phyloP scores from a whole-genome alignment of 225 moss, liverwort and hornwort genomes.

The Polytrichum commune region DNA sequence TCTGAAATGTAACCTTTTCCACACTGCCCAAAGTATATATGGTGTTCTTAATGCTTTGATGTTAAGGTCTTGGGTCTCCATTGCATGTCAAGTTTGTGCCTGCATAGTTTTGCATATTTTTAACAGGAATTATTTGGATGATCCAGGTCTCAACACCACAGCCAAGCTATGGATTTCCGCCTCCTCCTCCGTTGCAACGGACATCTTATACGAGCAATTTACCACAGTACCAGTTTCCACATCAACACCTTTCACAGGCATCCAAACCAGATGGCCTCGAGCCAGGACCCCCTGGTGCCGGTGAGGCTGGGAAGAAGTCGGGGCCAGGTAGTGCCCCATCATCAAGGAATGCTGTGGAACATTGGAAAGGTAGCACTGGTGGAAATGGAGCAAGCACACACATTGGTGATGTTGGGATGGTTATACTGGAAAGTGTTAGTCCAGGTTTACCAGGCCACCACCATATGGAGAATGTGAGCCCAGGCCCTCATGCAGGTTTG shows the following conservation, averaged over 20 bases:
- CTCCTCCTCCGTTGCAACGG: constrained; percentile 19
- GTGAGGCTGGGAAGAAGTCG: constrained; percentile 26
- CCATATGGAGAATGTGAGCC: constrained; percentile 63
- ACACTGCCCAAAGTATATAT: too few relatives aligned
- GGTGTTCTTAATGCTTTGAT: too few relatives aligned
- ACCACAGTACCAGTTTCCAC: constrained; percentile 1
- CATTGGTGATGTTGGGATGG: constrained; percentile 66
- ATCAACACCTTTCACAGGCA: background rate
- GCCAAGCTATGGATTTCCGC: constrained; percentile 17
- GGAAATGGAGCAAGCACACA: constrained; percentile 43
- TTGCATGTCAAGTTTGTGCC: too few relatives aligned
- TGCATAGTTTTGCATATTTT: too few relatives aligned
- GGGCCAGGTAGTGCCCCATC: constrained; percentile 20
- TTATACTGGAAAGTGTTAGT: constrained; percentile 82
- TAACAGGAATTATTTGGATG: background rate
- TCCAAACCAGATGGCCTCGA: constrained; percentile 56
- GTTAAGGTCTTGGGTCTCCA: too few relatives aligned
- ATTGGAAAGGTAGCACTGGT: constrained; percentile 39
- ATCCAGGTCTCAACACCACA: constrained; percentile 8
- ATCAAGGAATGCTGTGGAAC: constrained; percentile 18
- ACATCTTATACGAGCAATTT: background rate
- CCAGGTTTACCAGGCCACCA: constrained; percentile 64
- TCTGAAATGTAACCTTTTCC: background rate
- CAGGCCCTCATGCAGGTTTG: constrained; percentile 37
- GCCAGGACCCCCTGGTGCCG: constrained; percentile 66